Evolutionary conservation across 2,329 filamentous ascomycete species (phyloP).

Genomic region (Colletotrichum euphorbiae): DNA sequence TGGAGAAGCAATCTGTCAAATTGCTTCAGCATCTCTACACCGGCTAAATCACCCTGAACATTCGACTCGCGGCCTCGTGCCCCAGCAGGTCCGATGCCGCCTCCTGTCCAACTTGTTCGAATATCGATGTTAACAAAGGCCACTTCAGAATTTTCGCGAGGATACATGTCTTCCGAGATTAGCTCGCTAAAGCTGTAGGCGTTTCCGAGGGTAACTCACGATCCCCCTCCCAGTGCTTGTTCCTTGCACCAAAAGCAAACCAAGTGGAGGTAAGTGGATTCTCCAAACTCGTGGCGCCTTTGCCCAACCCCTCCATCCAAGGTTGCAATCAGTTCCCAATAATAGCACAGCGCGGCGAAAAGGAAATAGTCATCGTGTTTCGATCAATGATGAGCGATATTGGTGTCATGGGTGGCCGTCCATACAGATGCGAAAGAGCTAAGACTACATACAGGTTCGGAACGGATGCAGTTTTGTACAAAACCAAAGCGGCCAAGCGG

Average conservation of each 20-base stretch:
- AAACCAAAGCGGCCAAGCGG: not conserved
- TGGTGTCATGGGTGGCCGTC: not conserved
- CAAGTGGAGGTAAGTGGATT: constrained; percentile 37
- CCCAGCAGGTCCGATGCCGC: constrained; percentile 5
- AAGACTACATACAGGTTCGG: constrained; percentile 1
- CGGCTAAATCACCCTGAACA: constrained; percentile 28
- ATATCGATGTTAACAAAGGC: not conserved
- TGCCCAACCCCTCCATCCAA: constrained; percentile 7
- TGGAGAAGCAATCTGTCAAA: not conserved
- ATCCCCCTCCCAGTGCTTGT: constrained; percentile 30
- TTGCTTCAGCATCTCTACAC: constrained; percentile 14
- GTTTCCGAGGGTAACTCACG: constrained; percentile 13
- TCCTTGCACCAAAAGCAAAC: constrained; percentile 21
- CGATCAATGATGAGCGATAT: not conserved
- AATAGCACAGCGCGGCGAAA: not conserved
- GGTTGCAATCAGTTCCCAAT: not conserved
- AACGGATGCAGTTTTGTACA: not conserved
- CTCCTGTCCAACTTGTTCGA: not conserved
- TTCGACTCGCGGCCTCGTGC: not conserved
- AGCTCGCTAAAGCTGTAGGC: not conserved
- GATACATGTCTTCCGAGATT: not conserved
- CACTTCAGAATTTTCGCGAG: constrained; percentile 2
- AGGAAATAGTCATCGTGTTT: not conserved
- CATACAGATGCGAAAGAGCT: not conserved
- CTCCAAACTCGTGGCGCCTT: constrained; percentile 1